Evolutionary conservation across 2,329 filamentous ascomycete species (phyloP), one percentile per base, ranked within the genome.

Genomic region (Ophiostoma populinum): DNA sequence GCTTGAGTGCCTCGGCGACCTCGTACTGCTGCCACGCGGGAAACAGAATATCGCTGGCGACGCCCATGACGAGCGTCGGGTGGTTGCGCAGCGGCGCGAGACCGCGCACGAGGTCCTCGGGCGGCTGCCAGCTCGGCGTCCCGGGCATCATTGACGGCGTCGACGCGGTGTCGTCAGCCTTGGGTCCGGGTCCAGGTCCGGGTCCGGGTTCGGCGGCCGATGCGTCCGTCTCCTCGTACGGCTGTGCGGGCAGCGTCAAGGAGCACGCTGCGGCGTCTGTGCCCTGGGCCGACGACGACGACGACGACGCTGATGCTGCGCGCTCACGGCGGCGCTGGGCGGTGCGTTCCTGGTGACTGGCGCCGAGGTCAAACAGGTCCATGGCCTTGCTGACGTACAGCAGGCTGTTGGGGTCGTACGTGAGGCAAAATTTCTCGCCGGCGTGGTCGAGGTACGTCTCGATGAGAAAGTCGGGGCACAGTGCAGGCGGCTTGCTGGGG

Each of bases 401-500:
- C 25, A 95, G 60, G 50, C 85, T 93, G 57, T 98, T 98, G 18
- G 90, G 75, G 49, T 98, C 90, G 52, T 95, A 95, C 43, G 90
- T 86, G 18, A 98, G 65, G 51, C 85, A 94, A 63, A 92, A 98
- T 56, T 98, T 98, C 61, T 98, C 90, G 15, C 90, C 90, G 0
- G 90, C 90, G 49, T 98, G 90, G 55, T 98, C 90, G 13, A 98
- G 70, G 51, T 98, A 98, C 0, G 90, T 98, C 58, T 98, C 90
- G 45, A 98, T 93, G 17, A 98, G 64, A 50, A 95, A 98, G 52
- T 98, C 90, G 0, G 90, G 86, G 48, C 90, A 98, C n/a, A 98
- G 58, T 0, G 90, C 90, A 0, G 90, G 90, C 4, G 81, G 85
- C 46, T 82, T 85, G 45, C 70, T 73, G 0, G 82, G 67, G 52